Evolutionary conservation across 148 eudicot species (phyloP).

Genomic region (Fagopyrum tataricum): DNA sequence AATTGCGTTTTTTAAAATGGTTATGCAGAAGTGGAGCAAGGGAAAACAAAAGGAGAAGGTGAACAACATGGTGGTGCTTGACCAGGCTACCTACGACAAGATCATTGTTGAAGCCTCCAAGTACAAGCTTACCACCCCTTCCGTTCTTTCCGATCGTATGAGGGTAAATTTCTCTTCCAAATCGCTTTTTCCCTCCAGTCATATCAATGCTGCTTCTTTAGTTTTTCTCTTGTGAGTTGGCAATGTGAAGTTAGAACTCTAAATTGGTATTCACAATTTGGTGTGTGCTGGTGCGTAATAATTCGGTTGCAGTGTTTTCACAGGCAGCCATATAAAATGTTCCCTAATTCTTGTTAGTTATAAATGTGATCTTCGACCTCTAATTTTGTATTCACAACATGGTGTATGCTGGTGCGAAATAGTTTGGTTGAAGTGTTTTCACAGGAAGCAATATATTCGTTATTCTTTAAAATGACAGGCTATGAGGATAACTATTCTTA

Average conservation of each 20-base stretch:
- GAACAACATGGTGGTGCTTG: constrained; percentile 94
- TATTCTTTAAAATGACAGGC: no score
- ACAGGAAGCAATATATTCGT: not conserved
- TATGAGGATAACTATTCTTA: no score
- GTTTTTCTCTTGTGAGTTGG: not conserved
- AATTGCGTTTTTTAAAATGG: not conserved
- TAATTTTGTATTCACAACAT: not conserved
- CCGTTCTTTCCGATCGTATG: constrained; percentile 78
- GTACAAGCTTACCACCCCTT: constrained; percentile 82
- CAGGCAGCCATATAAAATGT: not conserved
- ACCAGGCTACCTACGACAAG: constrained; percentile 82
- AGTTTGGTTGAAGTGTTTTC: not conserved
- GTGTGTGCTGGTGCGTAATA: not conserved
- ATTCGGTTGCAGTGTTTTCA: not conserved
- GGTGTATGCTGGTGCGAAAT: not conserved
- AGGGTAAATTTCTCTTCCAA: constrained; percentile 41
- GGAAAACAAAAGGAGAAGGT: constrained; percentile 99
- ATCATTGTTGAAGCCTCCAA: constrained; percentile 70
- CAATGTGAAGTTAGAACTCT: not conserved
- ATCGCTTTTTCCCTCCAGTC: not conserved
- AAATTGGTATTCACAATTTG: not conserved
- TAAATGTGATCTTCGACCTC: not conserved
- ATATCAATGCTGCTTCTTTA: not conserved
- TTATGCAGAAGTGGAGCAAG: constrained; percentile 85
- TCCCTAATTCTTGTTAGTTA: not conserved